phyloP scores from a whole-genome alignment of 257 asterid species.

The Plectranthus barbatus region DNA sequence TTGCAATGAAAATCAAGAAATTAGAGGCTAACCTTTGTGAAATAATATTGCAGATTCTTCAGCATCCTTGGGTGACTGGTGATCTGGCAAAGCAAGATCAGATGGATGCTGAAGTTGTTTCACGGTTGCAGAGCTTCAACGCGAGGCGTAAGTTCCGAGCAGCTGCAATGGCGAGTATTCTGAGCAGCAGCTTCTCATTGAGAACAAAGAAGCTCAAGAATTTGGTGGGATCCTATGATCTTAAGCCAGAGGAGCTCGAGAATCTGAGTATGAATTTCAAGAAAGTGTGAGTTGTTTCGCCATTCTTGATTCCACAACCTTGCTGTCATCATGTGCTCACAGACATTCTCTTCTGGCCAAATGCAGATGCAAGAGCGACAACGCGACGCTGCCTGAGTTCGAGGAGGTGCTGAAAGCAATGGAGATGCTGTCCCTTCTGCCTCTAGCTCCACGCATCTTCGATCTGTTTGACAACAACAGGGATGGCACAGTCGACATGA shows the following conservation, averaged over 20 bases:
- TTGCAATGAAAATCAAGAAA: not conserved
- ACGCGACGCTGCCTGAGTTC: slow-evolving; percentile 58
- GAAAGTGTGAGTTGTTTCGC: slow-evolving; percentile 38
- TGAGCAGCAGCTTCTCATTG: slow-evolving; percentile 71
- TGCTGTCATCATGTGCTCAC: too few species aligned
- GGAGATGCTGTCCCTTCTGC: slow-evolving; percentile 63
- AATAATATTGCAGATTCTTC: slow-evolving; percentile 36
- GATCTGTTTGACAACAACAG: slow-evolving; percentile 71
- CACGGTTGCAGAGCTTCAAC: slow-evolving; percentile 59
- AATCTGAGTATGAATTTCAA: slow-evolving; percentile 59
- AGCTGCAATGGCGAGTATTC: slow-evolving; percentile 80
- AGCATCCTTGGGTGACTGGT: slow-evolving; percentile 83
- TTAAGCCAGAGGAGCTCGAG: slow-evolving; percentile 71
- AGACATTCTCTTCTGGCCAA: not conserved
- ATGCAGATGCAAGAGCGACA: slow-evolving; percentile 61
- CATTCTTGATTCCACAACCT: not conserved
- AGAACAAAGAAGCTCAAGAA: slow-evolving; percentile 63
- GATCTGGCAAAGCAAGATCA: slow-evolving; percentile 67
- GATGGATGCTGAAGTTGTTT: slow-evolving; percentile 75
- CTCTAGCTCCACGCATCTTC: slow-evolving; percentile 65
- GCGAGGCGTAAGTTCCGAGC: slow-evolving; percentile 86
- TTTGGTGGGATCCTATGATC: slow-evolving; percentile 70
- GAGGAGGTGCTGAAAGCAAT: slow-evolving; percentile 74
- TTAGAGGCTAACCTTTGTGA: not conserved
- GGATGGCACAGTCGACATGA: slow-evolving; percentile 78